phyloP scores from a whole-genome alignment of 2,329 filamentous ascomycete genomes.

The Diaporthe velutina region DNA sequence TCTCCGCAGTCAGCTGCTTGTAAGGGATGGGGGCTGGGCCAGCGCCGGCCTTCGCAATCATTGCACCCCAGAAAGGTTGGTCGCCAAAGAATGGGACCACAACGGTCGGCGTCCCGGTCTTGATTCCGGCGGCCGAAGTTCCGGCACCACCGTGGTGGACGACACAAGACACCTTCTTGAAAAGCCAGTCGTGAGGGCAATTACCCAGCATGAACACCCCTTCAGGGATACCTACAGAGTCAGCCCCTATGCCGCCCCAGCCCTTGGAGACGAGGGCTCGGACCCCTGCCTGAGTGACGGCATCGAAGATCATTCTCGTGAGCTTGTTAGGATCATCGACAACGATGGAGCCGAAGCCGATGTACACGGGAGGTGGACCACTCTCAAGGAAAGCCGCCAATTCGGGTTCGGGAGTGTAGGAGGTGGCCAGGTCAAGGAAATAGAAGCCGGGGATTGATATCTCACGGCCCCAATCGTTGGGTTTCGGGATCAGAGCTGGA shows the following conservation, averaged over 20 bases:
- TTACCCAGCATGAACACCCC: slow-evolving; percentile 88
- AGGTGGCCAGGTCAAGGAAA: slow-evolving; percentile 77
- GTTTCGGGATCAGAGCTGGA: slow-evolving; percentile 70
- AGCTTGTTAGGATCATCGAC: slow-evolving; percentile 80
- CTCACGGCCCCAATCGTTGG: slow-evolving; percentile 79
- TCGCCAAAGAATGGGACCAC: slow-evolving; percentile 91
- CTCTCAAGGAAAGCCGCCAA: slow-evolving; percentile 75
- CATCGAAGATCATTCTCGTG: slow-evolving; percentile 79
- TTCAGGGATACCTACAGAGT: slow-evolving; percentile 77
- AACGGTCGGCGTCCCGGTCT: slow-evolving; percentile 82
- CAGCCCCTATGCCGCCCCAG: slow-evolving; percentile 86
- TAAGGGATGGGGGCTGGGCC: slow-evolving; percentile 79
- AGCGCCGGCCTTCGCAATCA: slow-evolving; percentile 79
- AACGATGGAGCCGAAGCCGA: slow-evolving; percentile 87
- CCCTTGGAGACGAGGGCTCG: slow-evolving; percentile 87
- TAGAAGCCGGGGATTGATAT: slow-evolving; percentile 83
- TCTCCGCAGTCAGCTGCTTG: slow-evolving; percentile 75
- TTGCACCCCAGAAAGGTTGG: slow-evolving; percentile 86
- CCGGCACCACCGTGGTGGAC: slow-evolving; percentile 91
- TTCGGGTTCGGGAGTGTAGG: slow-evolving; percentile 75
- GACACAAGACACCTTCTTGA: slow-evolving; percentile 83
- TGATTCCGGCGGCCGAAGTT: slow-evolving; percentile 89
- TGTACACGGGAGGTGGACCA: slow-evolving; percentile 82
- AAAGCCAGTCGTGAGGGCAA: slow-evolving; percentile 90
- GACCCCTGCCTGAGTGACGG: slow-evolving; percentile 75